Percentiles rank a stretch among this genome's conserved stretches.
Conservation (phyloP, 306 rosid species). For the Alnus rubra region DNA sequence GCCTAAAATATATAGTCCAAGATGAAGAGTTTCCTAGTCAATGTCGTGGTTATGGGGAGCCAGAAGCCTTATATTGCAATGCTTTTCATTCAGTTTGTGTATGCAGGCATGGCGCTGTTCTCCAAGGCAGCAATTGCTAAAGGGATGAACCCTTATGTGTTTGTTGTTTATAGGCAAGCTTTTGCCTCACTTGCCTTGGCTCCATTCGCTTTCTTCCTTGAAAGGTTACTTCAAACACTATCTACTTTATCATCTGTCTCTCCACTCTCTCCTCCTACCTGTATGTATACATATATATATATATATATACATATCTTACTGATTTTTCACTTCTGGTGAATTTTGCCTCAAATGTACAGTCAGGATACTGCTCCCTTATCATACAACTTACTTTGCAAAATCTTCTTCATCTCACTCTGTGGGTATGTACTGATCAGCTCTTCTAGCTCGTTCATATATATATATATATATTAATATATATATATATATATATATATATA, state of each 20-base stretch:
- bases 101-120: slow-evolving; percentile 92
- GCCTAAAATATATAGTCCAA: not conserved
- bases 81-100: slow-evolving; percentile 64
- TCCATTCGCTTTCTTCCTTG: slow-evolving; percentile 76
- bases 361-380: slow-evolving; percentile 61
- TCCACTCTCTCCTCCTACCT: not conserved
- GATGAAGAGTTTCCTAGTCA: slow-evolving; percentile 43
- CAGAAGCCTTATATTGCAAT: slow-evolving; percentile 69
- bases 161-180: slow-evolving; percentile 91
- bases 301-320: not conserved
- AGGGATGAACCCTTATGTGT: slow-evolving; percentile 89
- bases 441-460: not conserved
- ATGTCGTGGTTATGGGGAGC: slow-evolving; percentile 29
- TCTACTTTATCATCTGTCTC: not conserved
- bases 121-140: slow-evolving; percentile 82
- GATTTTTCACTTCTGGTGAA: not conserved
- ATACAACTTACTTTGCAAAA: slow-evolving; percentile 57
- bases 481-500: too few species aligned
- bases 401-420: slow-evolving; percentile 69
- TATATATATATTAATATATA: too few species aligned
- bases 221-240: slow-evolving; percentile 46
- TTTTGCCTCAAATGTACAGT: slow-evolving; percentile 48
- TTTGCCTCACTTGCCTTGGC: slow-evolving; percentile 68
- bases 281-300: too few species aligned
- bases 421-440: slow-evolving; percentile 52